These are phyloP conservation scores for Dittrichia graveolens DNA, from an alignment of 129 eudicot genomes.

Conservation along the genomic window DNA sequence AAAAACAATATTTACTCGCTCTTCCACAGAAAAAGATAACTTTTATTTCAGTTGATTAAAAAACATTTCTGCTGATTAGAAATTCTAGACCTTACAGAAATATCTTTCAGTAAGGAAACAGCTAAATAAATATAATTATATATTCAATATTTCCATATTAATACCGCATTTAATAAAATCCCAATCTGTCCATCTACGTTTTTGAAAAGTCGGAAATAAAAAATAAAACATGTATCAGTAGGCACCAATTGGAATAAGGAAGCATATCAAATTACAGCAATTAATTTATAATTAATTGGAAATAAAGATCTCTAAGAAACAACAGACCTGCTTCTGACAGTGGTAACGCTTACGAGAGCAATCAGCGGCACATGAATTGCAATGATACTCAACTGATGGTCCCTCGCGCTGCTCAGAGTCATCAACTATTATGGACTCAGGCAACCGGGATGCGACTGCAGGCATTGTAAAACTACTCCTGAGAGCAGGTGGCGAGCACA, in stretches of 20 bases:
- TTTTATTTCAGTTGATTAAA: not conserved
- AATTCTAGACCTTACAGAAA: not conserved
- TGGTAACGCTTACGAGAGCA: conserved; percentile 98
- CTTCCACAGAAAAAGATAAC: not conserved
- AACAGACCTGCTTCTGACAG: conserved; percentile 94
- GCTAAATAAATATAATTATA: not conserved
- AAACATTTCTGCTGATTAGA: not conserved
- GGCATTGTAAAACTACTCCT: conserved; percentile 48
- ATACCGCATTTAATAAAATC: not conserved
- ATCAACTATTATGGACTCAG: conserved; percentile 73
- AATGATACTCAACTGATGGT: conserved; percentile 93
- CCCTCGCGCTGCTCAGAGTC: conserved; percentile 78
- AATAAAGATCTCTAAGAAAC: conserved; percentile 24
- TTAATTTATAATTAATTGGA: not conserved
- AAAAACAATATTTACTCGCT: not conserved
- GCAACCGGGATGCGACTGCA: conserved; percentile 60
- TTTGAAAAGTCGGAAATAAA: not conserved
- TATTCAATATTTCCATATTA: not conserved
- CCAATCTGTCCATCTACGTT: not conserved
- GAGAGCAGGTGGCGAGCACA: conserved; percentile 45
- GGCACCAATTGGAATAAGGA: not conserved
- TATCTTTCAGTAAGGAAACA: not conserved
- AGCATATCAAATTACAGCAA: not conserved
- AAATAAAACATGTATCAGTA: not conserved
- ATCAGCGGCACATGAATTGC: conserved; percentile 97